These are phyloP conservation scores for Cyberlindnera veronae DNA, from an alignment of 805 yeast genomes.

Conservation along the genomic window DNA sequence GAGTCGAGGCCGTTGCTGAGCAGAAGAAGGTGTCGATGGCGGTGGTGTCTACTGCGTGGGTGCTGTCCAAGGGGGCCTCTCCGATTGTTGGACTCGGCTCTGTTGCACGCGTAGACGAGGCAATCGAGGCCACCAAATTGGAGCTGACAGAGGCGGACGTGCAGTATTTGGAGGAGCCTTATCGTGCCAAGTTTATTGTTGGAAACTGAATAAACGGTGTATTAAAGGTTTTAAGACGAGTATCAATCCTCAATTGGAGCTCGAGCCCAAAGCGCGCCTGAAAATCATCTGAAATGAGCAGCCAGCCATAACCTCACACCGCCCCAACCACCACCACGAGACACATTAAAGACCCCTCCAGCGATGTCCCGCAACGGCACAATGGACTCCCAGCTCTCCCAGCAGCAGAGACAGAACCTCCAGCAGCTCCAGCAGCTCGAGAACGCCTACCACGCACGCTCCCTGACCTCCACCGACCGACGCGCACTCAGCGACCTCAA, in stretches of 20 bases:
- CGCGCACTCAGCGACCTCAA: slow-evolving; percentile 17
- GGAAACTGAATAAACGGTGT: too few relatives aligned
- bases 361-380: slow-evolving; percentile 34
- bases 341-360: too few relatives aligned
- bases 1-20: slow-evolving; percentile 52
- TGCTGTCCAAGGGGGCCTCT: slow-evolving; percentile 41
- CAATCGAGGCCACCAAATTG: slow-evolving; percentile 33
- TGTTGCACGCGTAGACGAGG: slow-evolving; percentile 48
- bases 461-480: slow-evolving; percentile 37
- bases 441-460: slow-evolving; percentile 35
- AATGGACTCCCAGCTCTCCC: slow-evolving; percentile 38
- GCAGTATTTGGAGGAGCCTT: slow-evolving; percentile 14
- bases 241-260: too few relatives aligned
- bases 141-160: slow-evolving; percentile 14
- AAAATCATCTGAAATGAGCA: too few relatives aligned
- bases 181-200: slow-evolving; percentile 10
- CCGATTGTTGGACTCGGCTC: slow-evolving; percentile 55
- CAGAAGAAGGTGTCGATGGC: slow-evolving; percentile 50
- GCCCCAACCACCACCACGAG: too few relatives aligned
- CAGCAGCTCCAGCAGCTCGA: slow-evolving; percentile 44
- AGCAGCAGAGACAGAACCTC: slow-evolving; percentile 44
- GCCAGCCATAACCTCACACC: too few relatives aligned
- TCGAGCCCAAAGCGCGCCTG: too few relatives aligned
- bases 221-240: too few relatives aligned
- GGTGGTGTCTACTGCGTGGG: slow-evolving; percentile 49